Evolutionary conservation across 192 early-diverging fungal genomes (phyloP).

Genomic region (Umbelopsis isabellina): DNA sequence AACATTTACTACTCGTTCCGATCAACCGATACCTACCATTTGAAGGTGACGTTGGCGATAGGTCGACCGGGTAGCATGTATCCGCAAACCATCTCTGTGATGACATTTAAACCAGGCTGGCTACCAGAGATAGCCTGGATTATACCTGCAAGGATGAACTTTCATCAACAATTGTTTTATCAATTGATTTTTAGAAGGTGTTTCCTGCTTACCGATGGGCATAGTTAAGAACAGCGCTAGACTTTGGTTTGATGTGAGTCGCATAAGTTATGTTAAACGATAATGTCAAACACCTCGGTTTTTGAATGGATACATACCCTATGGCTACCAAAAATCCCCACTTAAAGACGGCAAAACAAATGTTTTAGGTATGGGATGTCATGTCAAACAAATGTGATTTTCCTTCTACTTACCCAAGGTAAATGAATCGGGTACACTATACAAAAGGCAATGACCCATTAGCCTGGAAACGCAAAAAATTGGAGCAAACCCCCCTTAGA

Average conservation of each 20-base stretch:
- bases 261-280: background rate
- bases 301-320: background rate
- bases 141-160: slow-evolving; percentile 33
- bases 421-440: slow-evolving; percentile 17
- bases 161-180: background rate
- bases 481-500: no score
- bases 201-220: background rate
- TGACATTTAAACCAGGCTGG: slow-evolving; percentile 49
- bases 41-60: slow-evolving; percentile 13
- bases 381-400: background rate
- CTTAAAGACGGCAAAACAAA: background rate
- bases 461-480: no score
- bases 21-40: background rate
- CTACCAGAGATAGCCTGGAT: slow-evolving; percentile 49
- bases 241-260: background rate
- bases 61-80: slow-evolving; percentile 50
- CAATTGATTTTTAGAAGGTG: background rate
- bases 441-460: background rate
- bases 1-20: background rate
- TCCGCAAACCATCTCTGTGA: slow-evolving; percentile 51
- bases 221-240: background rate
- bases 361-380: background rate
- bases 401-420: slow-evolving; percentile 6
- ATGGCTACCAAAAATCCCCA: slow-evolving; percentile 6
- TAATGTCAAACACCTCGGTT: background rate